Evolutionary conservation across 768 basidiomycete species (phyloP).

Genomic region (Saitozyma podzolica): DNA sequence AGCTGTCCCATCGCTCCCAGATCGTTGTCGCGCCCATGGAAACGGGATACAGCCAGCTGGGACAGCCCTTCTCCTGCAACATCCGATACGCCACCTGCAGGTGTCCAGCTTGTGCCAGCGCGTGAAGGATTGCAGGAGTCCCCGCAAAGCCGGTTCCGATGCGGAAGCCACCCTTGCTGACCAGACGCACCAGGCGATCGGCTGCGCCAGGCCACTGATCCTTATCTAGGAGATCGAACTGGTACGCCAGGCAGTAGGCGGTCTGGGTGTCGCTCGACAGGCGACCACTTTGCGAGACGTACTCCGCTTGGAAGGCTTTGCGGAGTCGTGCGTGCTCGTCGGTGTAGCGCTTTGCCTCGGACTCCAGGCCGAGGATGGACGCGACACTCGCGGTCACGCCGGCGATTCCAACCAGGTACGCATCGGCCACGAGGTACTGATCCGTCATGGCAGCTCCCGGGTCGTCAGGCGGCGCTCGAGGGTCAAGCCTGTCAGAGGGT

Average conservation of each 20-base stretch:
- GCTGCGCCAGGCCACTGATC: constrained; percentile 7
- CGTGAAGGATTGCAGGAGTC: constrained; percentile 43
- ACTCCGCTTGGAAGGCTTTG: constrained; percentile 35
- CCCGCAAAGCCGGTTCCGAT: constrained; percentile 49
- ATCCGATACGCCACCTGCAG: constrained; percentile 45
- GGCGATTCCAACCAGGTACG: constrained; percentile 42
- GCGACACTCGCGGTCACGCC: constrained; percentile 24
- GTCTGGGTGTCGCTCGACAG: constrained; percentile 43
- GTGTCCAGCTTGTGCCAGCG: constrained; percentile 26
- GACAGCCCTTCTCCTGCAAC: constrained; percentile 41
- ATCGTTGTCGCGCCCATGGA: constrained; percentile 36
- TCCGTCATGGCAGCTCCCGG: constrained; percentile 41
- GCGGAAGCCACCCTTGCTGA: constrained; percentile 27
- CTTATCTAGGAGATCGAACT: constrained; percentile 37
- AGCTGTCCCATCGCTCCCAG: constrained; percentile 44
- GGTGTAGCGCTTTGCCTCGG: constrained; percentile 26
- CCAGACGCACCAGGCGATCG: constrained; percentile 25
- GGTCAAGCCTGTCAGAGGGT: constrained; percentile 20
- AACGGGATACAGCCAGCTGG: constrained; percentile 37
- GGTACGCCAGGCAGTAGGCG: constrained; percentile 35
- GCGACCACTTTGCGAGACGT: constrained; percentile 37
- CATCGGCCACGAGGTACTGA: constrained; percentile 40
- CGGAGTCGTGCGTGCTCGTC: constrained; percentile 20
- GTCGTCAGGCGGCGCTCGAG: constrained; percentile 25
- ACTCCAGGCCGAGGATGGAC: constrained; percentile 20